These are phyloP conservation scores for Penicillium corylophilum DNA, from an alignment of 2,329 filamentous ascomycete species.

Conservation along the genomic window DNA sequence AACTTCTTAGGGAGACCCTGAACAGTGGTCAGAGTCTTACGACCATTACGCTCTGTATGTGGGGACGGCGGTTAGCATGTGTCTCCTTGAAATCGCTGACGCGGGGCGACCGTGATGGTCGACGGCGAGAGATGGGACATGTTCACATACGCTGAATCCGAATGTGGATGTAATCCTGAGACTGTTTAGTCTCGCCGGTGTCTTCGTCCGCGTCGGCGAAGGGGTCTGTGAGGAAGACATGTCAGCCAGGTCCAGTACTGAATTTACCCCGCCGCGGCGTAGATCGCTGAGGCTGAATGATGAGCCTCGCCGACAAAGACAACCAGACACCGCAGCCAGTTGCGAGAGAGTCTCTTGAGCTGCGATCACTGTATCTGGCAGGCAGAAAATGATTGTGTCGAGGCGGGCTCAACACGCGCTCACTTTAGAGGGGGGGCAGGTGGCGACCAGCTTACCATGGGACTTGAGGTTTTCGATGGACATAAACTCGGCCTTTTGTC, in stretches of 20 bases:
- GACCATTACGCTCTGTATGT: constrained; percentile 93
- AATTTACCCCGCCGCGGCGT: constrained; percentile 39
- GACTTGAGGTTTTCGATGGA: constrained; percentile 98
- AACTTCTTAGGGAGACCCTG: constrained; percentile 99
- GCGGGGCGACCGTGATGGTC: constrained; percentile 1
- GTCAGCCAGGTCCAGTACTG: constrained; percentile 34
- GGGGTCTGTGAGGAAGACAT: constrained; percentile 68
- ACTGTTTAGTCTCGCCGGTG: constrained; percentile 90
- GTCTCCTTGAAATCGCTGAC: constrained; percentile 5
- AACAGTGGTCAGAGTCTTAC: constrained; percentile 99
- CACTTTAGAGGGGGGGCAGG: constrained; percentile 22
- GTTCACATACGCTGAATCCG: constrained; percentile 88
- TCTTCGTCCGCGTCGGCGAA: constrained; percentile 99
- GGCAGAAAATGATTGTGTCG: not conserved
- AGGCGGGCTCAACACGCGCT: constrained; percentile 5
- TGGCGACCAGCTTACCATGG: constrained; percentile 67
- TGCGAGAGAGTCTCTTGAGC: not conserved
- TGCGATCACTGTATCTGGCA: not conserved
- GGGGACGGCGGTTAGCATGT: constrained; percentile 24
- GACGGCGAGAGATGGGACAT: not conserved
- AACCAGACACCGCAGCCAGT: not conserved
- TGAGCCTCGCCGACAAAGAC: not conserved
- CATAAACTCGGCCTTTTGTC: constrained; percentile 83
- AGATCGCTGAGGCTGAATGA: not conserved
- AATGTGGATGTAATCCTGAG: constrained; percentile 98